Base-by-base conservation (phyloP, 495 filamentous ascomycete species). In the Penicillium arizonense region DNA sequence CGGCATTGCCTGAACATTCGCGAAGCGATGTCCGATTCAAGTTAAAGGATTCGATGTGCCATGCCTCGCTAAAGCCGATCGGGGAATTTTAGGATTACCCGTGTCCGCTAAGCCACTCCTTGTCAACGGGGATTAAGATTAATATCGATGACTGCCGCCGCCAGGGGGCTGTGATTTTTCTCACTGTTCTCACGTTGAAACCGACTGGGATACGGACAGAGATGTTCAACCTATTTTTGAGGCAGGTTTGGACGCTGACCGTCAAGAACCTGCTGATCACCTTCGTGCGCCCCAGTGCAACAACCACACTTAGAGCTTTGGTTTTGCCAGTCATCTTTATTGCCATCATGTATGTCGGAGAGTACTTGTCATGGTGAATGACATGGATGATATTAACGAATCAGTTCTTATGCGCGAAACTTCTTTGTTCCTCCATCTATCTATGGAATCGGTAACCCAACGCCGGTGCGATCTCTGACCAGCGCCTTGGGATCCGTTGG, bases 231-330 rank as follows among this genome's bases (percentile, higher is more conserved):
- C 4, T 23, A 7, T 35, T 77, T 86, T 59, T 82, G 44, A 72
- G 79, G 23, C 91, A 94, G 70, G 85, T 81, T 50, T 83, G 82
- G 83, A 87, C 87, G 24, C 75, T 95, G 54, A 82, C 79, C 50
- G 65, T 69, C 56, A 96, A 96, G 73, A 95, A 87, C 57, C 72
- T 91, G 30, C 76, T 83, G 36, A 85, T 94, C 56, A 78, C 83
- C 34, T 66, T 89, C 49, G 47, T 78, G 46, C 86, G 91, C 11
- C 87, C 87, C 63, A 61, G 67, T 34, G 61, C 83, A 35, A 76
- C 83, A 5, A 91, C 89, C 0, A 44, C 78, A n/a, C 60, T 88
- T 23, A 82, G 87, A 33, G 85, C 87, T 2, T 82, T 93, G 47
- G 44, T 91, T 6, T 73, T 90, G 7, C 90, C 90, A 3, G 75